These are phyloP conservation scores for Ophiostoma angusticollis DNA, from an alignment of 2,329 filamentous ascomycete genomes.

Conservation along the genomic window DNA sequence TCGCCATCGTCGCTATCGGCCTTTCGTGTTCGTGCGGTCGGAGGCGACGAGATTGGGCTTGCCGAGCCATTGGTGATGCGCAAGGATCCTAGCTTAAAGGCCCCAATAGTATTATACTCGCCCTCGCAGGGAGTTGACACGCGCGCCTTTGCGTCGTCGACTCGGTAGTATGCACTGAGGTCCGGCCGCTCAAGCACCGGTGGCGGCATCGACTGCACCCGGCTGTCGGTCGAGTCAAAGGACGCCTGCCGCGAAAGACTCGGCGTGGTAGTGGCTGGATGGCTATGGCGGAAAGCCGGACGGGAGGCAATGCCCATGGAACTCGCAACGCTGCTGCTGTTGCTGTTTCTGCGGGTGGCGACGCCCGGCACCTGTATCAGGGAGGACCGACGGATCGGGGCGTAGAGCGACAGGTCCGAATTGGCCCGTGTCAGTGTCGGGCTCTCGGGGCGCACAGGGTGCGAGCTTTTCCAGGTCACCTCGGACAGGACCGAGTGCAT, in stretches of 20 bases:
- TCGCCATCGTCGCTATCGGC: background rate
- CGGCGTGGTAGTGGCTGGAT: slow-evolving; percentile 26
- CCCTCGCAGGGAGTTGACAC: slow-evolving; percentile 38
- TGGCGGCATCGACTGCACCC: slow-evolving; percentile 24
- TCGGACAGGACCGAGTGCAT: slow-evolving; percentile 21
- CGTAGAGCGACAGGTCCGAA: slow-evolving; percentile 36
- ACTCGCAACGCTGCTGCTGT: slow-evolving; percentile 11
- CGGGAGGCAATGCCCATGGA: slow-evolving; percentile 15
- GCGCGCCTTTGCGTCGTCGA: slow-evolving; percentile 20
- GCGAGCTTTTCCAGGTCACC: slow-evolving; percentile 25
- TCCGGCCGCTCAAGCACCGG: slow-evolving; percentile 12
- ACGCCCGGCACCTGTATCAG: slow-evolving; percentile 36
- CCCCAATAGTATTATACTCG: slow-evolving; percentile 48
- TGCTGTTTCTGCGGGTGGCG: slow-evolving; percentile 28
- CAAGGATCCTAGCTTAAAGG: slow-evolving; percentile 49
- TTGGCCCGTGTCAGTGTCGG: slow-evolving; percentile 25
- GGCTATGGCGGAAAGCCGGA: slow-evolving; percentile 26
- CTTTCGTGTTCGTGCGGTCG: background rate
- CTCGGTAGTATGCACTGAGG: background rate
- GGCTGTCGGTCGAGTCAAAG: slow-evolving; percentile 24
- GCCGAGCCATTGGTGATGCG: slow-evolving; percentile 47
- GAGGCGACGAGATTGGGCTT: slow-evolving; percentile 29
- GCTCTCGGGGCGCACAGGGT: slow-evolving; percentile 19
- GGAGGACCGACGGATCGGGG: slow-evolving; percentile 35
- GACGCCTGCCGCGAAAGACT: slow-evolving; percentile 27